Evolutionary conservation across 345 rosid species (phyloP).

Genomic region (Microthlaspi erraticum): DNA sequence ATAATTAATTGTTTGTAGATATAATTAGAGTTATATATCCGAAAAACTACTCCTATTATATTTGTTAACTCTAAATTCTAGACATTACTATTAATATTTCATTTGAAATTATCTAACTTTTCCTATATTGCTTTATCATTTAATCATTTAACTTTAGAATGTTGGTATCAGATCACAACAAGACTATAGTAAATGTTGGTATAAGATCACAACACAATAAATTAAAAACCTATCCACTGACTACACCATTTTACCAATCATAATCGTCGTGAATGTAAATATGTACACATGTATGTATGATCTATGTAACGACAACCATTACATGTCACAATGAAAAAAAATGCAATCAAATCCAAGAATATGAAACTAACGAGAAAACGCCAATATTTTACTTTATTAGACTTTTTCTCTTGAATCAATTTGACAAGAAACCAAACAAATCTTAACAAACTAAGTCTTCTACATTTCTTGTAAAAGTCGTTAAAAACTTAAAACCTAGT

Average conservation of each 20-base stretch:
- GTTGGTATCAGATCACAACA: not conserved
- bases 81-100: not conserved
- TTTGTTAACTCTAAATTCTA: not conserved
- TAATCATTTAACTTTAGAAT: not conserved
- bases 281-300: not conserved
- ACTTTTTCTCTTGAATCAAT: slow-evolving; percentile 9
- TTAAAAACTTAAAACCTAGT: not conserved
- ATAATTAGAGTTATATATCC: not conserved
- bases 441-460: slow-evolving; percentile 3
- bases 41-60: not conserved
- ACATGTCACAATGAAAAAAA: slow-evolving; percentile 12
- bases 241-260: not conserved
- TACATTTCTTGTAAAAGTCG: slow-evolving; percentile 5
- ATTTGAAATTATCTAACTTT: not conserved
- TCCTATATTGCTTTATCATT: not conserved
- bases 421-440: slow-evolving; percentile 1
- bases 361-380: slow-evolving; percentile 29
- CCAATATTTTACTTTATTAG: slow-evolving; percentile 39
- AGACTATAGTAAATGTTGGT: not conserved
- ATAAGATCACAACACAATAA: not conserved
- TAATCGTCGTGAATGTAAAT: not conserved
- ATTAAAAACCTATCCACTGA: not conserved
- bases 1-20: not conserved
- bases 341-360: slow-evolving; percentile 3
- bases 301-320: slow-evolving; percentile 22